phyloP scores from a whole-genome alignment of 352 stramenopile species.

The Globisporangium uncinulatum region DNA sequence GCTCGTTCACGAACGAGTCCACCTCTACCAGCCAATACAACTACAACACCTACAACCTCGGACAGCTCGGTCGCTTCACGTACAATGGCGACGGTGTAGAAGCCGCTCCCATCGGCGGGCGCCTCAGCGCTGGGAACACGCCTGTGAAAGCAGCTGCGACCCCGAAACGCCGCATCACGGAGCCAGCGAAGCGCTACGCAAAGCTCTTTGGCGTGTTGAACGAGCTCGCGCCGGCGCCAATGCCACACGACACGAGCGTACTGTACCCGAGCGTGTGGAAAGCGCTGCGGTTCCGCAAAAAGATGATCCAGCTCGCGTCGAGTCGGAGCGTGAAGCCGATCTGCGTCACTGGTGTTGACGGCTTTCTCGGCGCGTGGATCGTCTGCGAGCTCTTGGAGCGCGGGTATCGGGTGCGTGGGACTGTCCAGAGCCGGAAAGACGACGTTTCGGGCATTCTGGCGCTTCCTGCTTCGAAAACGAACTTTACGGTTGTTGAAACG shows the following conservation, averaged over 20 bases:
- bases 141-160: constrained; percentile 7
- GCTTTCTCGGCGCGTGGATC: constrained; percentile 84
- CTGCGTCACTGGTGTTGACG: constrained; percentile 83
- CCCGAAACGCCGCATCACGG: constrained; percentile 6
- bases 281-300: constrained; percentile 72
- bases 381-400: constrained; percentile 69
- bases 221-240: constrained; percentile 7
- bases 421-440: constrained; percentile 82
- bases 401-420: constrained; percentile 80
- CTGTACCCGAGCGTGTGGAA: constrained; percentile 86
- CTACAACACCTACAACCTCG: constrained; percentile 10
- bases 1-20: constrained; percentile 15
- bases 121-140: constrained; percentile 8
- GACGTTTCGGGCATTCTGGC: constrained; percentile 74
- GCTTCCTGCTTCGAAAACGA: constrained; percentile 64
- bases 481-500: constrained; percentile 85
- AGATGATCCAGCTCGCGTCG: constrained; percentile 70
- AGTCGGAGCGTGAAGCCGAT: constrained; percentile 76
- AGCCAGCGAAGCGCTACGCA: constrained; percentile 13
- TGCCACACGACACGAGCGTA: constrained; percentile 7
- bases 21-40: constrained; percentile 8
- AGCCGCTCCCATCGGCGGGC: not conserved
- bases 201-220: constrained; percentile 16
- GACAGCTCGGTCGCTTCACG: constrained; percentile 4
- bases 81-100: constrained; percentile 3